Conservation (phyloP, 257 asterid genomes). For the Perilla frutescens region DNA sequence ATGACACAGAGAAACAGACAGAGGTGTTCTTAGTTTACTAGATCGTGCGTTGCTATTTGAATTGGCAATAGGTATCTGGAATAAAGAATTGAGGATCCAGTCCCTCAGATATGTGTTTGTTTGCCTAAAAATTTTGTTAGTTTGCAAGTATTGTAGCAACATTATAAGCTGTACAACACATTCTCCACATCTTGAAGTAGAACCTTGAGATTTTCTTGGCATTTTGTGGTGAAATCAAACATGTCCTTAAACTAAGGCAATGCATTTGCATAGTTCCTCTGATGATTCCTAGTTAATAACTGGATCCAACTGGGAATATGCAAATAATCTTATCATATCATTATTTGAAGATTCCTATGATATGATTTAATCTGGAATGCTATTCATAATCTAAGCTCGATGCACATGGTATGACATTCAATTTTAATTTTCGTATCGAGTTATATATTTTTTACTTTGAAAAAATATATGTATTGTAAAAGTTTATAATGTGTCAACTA, state of each 20-base stretch:
- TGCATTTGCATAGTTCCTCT: neutral
- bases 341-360: constrained; percentile 18
- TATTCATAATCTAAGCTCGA: no score
- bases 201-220: neutral
- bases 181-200: constrained; percentile 1
- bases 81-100: neutral
- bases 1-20: constrained; percentile 41
- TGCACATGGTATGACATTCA: neutral
- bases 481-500: no score
- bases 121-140: neutral
- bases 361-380: neutral
- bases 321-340: neutral
- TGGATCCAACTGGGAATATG: constrained; percentile 21
- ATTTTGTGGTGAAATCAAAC: neutral
- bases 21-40: constrained; percentile 22
- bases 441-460: neutral
- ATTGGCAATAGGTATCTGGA: neutral
- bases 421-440: no score
- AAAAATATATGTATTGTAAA: neutral
- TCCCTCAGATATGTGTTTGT: neutral
- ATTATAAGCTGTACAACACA: neutral
- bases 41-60: constrained; percentile 10
- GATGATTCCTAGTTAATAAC: constrained; percentile 24
- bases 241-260: neutral
- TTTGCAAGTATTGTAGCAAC: neutral